A percentile compares a stretch with the other conserved stretches of the same genome.
Conservation (phyloP, 2,329 filamentous ascomycete species). For the Penicillium frequentans region DNA sequence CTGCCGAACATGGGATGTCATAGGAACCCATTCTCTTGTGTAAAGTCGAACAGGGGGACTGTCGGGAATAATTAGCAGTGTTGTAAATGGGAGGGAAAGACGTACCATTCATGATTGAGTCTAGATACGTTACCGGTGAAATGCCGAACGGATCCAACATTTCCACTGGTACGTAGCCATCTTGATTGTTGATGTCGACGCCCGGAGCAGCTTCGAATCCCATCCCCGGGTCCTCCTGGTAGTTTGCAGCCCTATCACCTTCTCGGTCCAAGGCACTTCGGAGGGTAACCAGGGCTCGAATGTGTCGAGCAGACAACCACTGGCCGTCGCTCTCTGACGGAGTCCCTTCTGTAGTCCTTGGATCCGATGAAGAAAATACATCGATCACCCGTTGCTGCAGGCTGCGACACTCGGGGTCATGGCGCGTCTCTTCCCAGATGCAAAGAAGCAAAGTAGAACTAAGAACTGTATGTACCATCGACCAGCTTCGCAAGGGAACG, state of each 20-base stretch:
- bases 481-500: conserved; percentile 33
- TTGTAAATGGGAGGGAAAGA: not conserved
- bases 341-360: conserved; percentile 5
- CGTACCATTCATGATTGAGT: conserved; percentile 32
- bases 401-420: conserved; percentile 29
- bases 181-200: not conserved
- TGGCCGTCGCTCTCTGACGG: conserved; percentile 22
- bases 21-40: conserved; percentile 14
- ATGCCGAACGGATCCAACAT: conserved; percentile 16
- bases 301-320: conserved; percentile 31
- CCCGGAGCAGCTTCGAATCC: not conserved
- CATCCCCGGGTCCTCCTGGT: not conserved
- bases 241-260: conserved; percentile 1
- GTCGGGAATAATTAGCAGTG: not conserved
- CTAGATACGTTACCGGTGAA: conserved; percentile 28
- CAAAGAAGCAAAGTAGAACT: conserved; percentile 35
- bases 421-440: conserved; percentile 38
- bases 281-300: conserved; percentile 29
- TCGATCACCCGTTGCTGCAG: conserved; percentile 33
- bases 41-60: conserved; percentile 27
- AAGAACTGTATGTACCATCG: conserved; percentile 36
- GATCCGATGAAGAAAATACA: conserved; percentile 26
- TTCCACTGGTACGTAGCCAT: conserved; percentile 11
- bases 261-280: conserved; percentile 16
- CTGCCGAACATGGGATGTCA: not conserved